Evolutionary conservation across 768 basidiomycete species (phyloP).

Genomic region (Lentinula sp.): DNA sequence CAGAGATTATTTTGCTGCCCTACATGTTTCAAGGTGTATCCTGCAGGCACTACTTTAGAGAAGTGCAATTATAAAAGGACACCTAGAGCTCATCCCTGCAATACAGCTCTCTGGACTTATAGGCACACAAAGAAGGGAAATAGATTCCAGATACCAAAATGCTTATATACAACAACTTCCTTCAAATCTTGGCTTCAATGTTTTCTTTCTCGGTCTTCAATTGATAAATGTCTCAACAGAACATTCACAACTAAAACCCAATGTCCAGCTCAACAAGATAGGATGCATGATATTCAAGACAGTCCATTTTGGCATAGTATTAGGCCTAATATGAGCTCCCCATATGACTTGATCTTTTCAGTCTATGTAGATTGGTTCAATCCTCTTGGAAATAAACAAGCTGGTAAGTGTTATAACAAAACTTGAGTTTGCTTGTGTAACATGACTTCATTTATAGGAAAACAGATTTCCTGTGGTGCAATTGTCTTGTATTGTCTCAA

Average conservation of each 20-base stretch:
- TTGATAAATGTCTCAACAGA: no score
- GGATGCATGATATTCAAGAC: no score
- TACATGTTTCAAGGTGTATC: slow-evolving; percentile 16
- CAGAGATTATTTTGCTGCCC: slow-evolving; percentile 18
- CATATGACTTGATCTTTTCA: slow-evolving; percentile 18
- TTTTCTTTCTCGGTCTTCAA: no score
- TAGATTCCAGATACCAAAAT: no score
- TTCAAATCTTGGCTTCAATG: no score
- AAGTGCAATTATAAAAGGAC: slow-evolving; percentile 14
- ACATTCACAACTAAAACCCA: no score
- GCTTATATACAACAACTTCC: no score
- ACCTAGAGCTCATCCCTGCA: slow-evolving; percentile 13
- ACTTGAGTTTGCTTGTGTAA: background rate
- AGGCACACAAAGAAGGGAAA: background rate
- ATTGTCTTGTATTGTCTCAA: slow-evolving; percentile 19
- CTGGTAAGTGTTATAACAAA: slow-evolving; percentile 12
- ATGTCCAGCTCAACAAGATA: no score
- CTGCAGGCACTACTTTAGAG: slow-evolving; percentile 9
- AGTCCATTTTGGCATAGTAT: no score
- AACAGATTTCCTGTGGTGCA: slow-evolving; percentile 12
- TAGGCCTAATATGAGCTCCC: background rate
- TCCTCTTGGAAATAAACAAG: slow-evolving; percentile 18
- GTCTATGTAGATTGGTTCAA: slow-evolving; percentile 32
- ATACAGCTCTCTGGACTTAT: slow-evolving; percentile 13
- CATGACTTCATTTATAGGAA: slow-evolving; percentile 1